A percentile compares a stretch with the other conserved stretches of the same genome.
Evolutionary conservation across 169 alveolate genomes (phyloP).

Genomic region (Plasmodium knowlesi): DNA sequence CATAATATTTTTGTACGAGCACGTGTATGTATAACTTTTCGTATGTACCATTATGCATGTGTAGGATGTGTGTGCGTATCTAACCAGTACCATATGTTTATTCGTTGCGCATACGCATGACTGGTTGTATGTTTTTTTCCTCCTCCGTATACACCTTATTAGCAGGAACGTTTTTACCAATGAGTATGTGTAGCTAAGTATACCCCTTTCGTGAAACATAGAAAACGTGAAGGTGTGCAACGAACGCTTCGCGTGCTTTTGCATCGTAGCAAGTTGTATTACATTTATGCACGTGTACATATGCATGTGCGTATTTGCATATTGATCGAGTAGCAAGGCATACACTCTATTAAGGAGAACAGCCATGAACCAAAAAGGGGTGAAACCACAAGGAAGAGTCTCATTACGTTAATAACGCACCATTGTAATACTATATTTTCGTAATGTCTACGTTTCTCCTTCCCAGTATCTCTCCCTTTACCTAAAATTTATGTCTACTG

Average conservation of each 20-base stretch:
- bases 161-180: background rate
- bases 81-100: background rate
- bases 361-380: background rate
- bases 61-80: background rate
- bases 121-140: background rate
- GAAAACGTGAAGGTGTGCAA: background rate
- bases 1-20: constrained; percentile 6
- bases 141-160: background rate
- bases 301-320: background rate
- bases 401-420: background rate
- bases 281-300: background rate
- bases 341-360: background rate
- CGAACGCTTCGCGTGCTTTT: background rate
- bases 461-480: background rate
- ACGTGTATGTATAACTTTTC: background rate
- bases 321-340: background rate
- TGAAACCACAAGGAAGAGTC: background rate
- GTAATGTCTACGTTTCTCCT: background rate
- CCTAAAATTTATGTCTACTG: background rate
- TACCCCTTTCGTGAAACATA: constrained; percentile 5
- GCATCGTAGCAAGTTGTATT: background rate
- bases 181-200: background rate
- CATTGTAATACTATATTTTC: background rate
- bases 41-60: constrained; percentile 3
- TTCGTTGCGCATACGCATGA: background rate